phyloP scores from a whole-genome alignment of 2,329 filamentous ascomycete genomes.

The Aureobasidium sp. region DNA sequence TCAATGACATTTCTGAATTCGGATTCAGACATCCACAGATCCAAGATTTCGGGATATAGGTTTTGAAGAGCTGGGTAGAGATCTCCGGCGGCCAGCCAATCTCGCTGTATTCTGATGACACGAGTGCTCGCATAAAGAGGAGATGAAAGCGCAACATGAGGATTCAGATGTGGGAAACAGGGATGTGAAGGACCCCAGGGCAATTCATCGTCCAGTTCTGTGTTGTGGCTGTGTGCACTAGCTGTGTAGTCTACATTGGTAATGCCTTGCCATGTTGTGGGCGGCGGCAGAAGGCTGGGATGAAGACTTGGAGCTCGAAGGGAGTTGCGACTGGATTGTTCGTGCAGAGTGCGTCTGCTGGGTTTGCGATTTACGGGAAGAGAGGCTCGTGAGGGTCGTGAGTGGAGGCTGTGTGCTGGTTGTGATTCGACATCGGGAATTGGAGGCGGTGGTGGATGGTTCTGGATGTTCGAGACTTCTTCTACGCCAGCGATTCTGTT shows the following conservation, averaged over 20 bases:
- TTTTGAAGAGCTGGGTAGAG: constrained; percentile 90
- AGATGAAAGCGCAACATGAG: constrained; percentile 75
- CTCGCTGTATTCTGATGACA: constrained; percentile 82
- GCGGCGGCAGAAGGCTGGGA: neutral
- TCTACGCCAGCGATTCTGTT: constrained; percentile 29
- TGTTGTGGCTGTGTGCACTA: constrained; percentile 24
- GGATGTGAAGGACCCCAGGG: constrained; percentile 92
- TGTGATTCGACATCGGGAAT: constrained; percentile 21
- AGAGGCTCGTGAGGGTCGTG: constrained; percentile 26
- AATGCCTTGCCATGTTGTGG: neutral
- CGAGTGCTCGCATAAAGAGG: constrained; percentile 70
- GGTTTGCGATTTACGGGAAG: constrained; percentile 29
- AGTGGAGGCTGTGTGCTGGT: constrained; percentile 17
- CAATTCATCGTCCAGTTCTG: constrained; percentile 61
- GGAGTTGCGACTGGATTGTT: constrained; percentile 25
- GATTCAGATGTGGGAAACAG: constrained; percentile 88
- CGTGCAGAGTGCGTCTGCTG: constrained; percentile 26
- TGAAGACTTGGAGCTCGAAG: constrained; percentile 18
- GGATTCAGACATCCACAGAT: constrained; percentile 75
- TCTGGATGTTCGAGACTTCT: constrained; percentile 23
- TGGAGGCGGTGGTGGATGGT: constrained; percentile 21
- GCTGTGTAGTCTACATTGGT: constrained; percentile 11
- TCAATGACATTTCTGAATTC: constrained; percentile 80
- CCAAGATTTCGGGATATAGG: constrained; percentile 90
- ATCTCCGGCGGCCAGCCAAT: constrained; percentile 84